Base-by-base conservation (phyloP, 2,329 filamentous ascomycete species). In the Penicillium glabrum region DNA sequence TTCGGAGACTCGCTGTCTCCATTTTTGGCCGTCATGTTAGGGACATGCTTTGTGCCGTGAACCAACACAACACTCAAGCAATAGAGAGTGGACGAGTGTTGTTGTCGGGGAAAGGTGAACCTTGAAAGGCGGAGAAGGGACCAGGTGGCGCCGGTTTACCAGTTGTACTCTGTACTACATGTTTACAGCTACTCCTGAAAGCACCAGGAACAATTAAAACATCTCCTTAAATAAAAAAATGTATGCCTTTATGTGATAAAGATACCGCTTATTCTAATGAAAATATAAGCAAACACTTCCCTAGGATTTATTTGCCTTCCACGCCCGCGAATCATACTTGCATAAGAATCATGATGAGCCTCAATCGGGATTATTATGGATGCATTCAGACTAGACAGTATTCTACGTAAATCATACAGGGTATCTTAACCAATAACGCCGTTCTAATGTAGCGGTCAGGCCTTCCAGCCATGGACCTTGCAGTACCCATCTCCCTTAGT, bases 1-100 rank as follows among this genome's bases (percentile, higher is more conserved):
- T 54, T 52, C 39, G 66, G 67, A 68, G 69, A 70, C 64, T 53
- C 61, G 37, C 56, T 58, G 67, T 72, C 69, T 74, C 69, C 71
- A 63, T 64, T 64, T 61, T 68, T 66, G 59, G 52, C 58, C 47
- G 65, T 70, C 73, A 75, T 75, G 62, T 64, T 65, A 61, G 62
- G 64, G 58, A 58, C 72, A 75, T 75, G 61, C 67, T 72, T 71
- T 67, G 60, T 53, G 45, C 54, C 54, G 46, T 55, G 43, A 46
- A 59, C 51, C 49, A 43, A 54, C 43, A 50, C 49, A 45, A 54
- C 43, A 50, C 49, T 35, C 39, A 35, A 48, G 37, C 27, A 50
- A 45, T 51, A 44, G 33, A 44, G 47, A 56, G 53, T 48, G 54
- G 35, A 50, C 55, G 23, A 46, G 54, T 64, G 58, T 61, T 54